A percentile compares a stretch with the other conserved stretches of the same genome.
These are phyloP conservation scores for Amanita fuliginea DNA, from an alignment of 768 basidiomycete species.

Conservation along the genomic window DNA sequence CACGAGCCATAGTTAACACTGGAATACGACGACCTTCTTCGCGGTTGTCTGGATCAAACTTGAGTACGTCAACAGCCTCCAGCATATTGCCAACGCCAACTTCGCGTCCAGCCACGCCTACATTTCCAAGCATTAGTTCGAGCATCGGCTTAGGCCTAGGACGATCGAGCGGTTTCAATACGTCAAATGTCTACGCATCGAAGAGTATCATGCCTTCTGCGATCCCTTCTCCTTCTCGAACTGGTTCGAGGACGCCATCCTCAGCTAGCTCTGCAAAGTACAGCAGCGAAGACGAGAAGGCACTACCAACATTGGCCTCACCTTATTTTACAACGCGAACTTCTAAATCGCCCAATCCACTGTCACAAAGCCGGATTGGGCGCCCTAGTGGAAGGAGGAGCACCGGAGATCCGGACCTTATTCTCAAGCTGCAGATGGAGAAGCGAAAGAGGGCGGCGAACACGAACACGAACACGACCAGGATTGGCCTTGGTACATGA, in stretches of 20 bases:
- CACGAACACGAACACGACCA: not conserved
- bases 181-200: conserved; percentile 16
- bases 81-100: conserved; percentile 56
- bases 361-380: conserved; percentile 33
- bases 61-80: conserved; percentile 35
- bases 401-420: conserved; percentile 13
- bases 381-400: conserved; percentile 27
- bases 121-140: conserved; percentile 45
- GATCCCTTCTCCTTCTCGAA: conserved; percentile 23
- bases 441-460: conserved; percentile 7
- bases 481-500: conserved; percentile 3
- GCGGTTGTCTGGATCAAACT: conserved; percentile 54
- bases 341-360: conserved; percentile 12
- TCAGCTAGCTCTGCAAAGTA: conserved; percentile 17
- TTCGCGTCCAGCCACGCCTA: conserved; percentile 68
- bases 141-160: conserved; percentile 40
- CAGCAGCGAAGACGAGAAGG: conserved; percentile 6
- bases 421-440: conserved; percentile 6
- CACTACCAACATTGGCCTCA: conserved; percentile 2
- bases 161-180: conserved; percentile 28
- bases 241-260: conserved; percentile 27
- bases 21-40: conserved; percentile 59
- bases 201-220: not conserved
- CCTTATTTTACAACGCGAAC: not conserved
- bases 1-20: conserved; percentile 31